Evolutionary conservation across 345 rosid genomes (phyloP).

Genomic region (Brassica cretica): DNA sequence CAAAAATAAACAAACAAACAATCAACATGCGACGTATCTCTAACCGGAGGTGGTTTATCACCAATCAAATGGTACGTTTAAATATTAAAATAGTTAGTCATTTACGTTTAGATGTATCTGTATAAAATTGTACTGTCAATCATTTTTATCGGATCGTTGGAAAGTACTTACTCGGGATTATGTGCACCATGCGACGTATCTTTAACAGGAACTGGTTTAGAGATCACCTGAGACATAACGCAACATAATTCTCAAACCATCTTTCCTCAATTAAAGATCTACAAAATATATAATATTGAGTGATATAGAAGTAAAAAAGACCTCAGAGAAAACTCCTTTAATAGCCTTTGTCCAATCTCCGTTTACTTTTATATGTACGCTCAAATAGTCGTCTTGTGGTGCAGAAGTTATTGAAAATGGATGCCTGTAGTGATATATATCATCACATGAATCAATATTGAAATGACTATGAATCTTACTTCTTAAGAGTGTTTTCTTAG

Average conservation of each 20-base stretch:
- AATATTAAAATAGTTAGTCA: neutral
- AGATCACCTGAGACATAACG: conserved; percentile 21
- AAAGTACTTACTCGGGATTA: conserved; percentile 19
- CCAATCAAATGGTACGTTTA: neutral
- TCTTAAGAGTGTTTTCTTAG: conserved; percentile 3
- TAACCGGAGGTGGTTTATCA: neutral
- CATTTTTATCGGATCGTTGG: neutral
- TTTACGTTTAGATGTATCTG: neutral
- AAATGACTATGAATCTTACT: neutral
- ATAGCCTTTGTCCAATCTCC: conserved; percentile 91
- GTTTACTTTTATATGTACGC: conserved; percentile 68
- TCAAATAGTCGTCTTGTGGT: neutral
- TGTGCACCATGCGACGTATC: conserved; percentile 15
- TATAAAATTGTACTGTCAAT: neutral
- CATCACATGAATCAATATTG: neutral
- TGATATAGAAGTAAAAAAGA: conserved; percentile 15
- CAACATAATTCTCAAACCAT: neutral
- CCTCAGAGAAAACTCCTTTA: conserved; percentile 66
- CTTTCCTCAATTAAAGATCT: neutral
- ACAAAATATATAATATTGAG: neutral
- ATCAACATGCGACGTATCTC: too few species aligned
- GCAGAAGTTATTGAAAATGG: conserved; percentile 2
- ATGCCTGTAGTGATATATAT: conserved; percentile 42
- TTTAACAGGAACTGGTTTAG: conserved; percentile 2
- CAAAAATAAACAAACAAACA: neutral